phyloP scores from a whole-genome alignment of 169 alveolate genomes.

The Cryptosporidium ubiquitum region DNA sequence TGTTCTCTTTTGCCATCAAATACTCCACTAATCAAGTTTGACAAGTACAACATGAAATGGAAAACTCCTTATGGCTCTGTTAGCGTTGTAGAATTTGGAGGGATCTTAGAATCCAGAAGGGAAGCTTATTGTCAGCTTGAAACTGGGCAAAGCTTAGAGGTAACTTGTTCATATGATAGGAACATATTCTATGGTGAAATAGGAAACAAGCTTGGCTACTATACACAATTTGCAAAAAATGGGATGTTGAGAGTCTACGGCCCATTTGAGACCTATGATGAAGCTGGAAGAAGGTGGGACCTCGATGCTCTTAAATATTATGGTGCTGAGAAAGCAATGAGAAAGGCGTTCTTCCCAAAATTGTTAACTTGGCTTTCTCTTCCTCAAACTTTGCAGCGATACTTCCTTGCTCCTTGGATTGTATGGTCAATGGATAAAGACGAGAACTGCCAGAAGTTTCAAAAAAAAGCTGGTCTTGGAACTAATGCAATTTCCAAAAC shows the following conservation, averaged over 20 bases:
- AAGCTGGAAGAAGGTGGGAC: conserved; percentile 75
- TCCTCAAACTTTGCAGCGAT: conserved; percentile 55
- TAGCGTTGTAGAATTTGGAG: conserved; percentile 49
- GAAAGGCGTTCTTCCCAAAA: conserved; percentile 56
- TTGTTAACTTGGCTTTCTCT: conserved; percentile 68
- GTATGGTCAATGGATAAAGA: conserved; percentile 72
- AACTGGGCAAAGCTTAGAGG: conserved; percentile 18
- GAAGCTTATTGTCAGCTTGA: conserved; percentile 38
- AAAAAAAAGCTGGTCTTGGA: background rate
- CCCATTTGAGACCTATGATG: conserved; percentile 67
- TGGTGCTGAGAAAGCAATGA: conserved; percentile 72
- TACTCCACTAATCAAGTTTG: conserved; percentile 54
- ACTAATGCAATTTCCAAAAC: conserved; percentile 16
- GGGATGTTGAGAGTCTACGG: conserved; percentile 72
- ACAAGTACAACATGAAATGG: conserved; percentile 59
- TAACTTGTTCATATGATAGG: conserved; percentile 34
- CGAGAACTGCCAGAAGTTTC: background rate
- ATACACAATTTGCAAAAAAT: conserved; percentile 57
- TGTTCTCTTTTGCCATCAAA: conserved; percentile 27
- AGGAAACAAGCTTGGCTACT: conserved; percentile 32
- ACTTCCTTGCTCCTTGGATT: conserved; percentile 73
- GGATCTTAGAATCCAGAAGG: conserved; percentile 50
- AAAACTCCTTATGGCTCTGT: conserved; percentile 67
- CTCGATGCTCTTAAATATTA: conserved; percentile 66
- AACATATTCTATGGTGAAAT: conserved; percentile 65